A percentile compares a stretch with the other conserved stretches of the same genome.
Evolutionary conservation across 176 grass and related monocot genomes (phyloP).

Genomic region (Panicum miliaceum): DNA sequence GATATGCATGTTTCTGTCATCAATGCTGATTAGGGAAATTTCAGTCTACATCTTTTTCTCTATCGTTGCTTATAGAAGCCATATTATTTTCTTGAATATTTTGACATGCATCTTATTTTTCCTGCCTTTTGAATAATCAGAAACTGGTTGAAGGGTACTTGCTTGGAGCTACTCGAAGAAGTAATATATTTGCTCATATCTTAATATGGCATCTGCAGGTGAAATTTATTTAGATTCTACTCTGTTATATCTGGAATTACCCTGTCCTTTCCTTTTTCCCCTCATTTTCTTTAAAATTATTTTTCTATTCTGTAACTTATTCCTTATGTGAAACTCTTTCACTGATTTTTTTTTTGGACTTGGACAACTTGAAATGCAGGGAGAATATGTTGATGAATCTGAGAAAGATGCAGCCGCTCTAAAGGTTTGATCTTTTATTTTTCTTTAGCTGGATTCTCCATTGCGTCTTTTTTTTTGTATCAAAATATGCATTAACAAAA

Average conservation of each 20-base stretch:
- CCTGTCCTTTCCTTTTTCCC: background rate
- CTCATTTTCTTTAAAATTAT: background rate
- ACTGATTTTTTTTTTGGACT: conserved; percentile 42
- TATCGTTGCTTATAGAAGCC: conserved; percentile 34
- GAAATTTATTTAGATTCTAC: conserved; percentile 35
- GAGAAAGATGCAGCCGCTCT: conserved; percentile 63
- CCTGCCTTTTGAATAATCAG: conserved; percentile 59
- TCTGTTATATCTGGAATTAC: conserved; percentile 11
- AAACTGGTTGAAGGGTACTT: conserved; percentile 98
- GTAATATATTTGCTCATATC: conserved; percentile 99
- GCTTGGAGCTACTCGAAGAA: conserved; percentile 92
- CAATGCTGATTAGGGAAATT: background rate
- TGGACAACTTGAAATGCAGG: conserved; percentile 56
- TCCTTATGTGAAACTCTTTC: conserved; percentile 30
- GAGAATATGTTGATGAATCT: conserved; percentile 77
- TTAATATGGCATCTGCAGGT: conserved; percentile 99
- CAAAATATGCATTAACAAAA: conserved; percentile 35
- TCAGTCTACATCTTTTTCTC: conserved; percentile 38
- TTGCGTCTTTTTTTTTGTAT: conserved; percentile 15
- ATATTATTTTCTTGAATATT: conserved; percentile 22
- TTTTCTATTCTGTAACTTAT: conserved; percentile 28
- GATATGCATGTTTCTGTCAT: conserved; percentile 34
- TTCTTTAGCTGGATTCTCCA: conserved; percentile 28
- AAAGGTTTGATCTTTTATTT: conserved; percentile 55
- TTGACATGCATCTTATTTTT: conserved; percentile 13